These are phyloP conservation scores for Ascochyta fabae DNA, from an alignment of 2,329 filamentous ascomycete species.

Conservation along the genomic window DNA sequence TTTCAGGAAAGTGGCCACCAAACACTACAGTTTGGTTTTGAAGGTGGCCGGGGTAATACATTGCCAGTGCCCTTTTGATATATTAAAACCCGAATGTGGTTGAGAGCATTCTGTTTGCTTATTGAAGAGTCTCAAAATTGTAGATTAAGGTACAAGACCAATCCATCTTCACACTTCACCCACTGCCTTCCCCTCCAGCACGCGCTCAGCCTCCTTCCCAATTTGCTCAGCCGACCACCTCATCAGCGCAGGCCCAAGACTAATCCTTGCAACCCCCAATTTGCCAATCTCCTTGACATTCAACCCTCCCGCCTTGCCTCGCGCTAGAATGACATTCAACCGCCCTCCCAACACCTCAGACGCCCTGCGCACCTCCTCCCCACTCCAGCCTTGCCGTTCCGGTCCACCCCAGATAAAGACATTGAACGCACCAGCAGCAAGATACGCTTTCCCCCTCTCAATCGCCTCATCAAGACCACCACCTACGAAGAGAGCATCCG, in stretches of 20 bases:
- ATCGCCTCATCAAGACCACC: conserved; percentile 57
- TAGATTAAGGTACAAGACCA: too few species aligned
- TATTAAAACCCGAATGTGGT: background rate
- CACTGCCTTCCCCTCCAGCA: conserved; percentile 21
- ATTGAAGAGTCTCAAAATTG: background rate
- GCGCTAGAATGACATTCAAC: conserved; percentile 38
- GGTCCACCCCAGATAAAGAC: conserved; percentile 67
- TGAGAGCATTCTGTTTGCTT: background rate
- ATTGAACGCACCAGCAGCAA: conserved; percentile 64
- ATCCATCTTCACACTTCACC: background rate
- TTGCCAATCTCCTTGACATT: conserved; percentile 33
- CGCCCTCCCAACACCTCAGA: conserved; percentile 30
- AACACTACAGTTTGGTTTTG: background rate
- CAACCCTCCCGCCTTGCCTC: conserved; percentile 25
- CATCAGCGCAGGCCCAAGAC: conserved; percentile 42
- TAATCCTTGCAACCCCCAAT: conserved; percentile 43
- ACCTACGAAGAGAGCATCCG: conserved; percentile 59
- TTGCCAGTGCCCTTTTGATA: background rate
- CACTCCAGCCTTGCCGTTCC: conserved; percentile 42
- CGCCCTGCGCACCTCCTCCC: conserved; percentile 32
- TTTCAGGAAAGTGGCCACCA: background rate
- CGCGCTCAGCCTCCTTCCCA: conserved; percentile 25
- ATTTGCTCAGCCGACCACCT: conserved; percentile 19
- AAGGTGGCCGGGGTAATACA: background rate
- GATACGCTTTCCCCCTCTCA: conserved; percentile 61